Base-by-base conservation (phyloP, 371 early-diverging fungal species). In the Fennellomyces sp. region DNA sequence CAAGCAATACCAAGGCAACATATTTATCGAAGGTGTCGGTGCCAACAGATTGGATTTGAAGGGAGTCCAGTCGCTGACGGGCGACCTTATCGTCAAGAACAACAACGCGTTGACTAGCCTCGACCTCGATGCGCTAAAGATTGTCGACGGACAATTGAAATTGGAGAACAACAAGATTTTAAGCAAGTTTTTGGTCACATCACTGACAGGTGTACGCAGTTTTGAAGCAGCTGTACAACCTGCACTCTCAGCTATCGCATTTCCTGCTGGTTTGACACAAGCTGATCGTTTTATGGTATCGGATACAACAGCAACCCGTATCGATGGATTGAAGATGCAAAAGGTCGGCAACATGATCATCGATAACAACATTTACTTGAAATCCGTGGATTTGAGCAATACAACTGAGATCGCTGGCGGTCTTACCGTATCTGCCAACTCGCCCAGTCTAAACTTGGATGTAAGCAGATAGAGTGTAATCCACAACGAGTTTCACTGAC, bases 331-430 rank as follows among this genome's bases (percentile, higher is more conserved):
- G 19, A 64, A 54, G 2, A 36, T 73, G n/a, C 54, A 53, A 6
- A 72, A 71, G 21, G 68, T 71, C 2, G 55, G 59, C 1, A 69
- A 73, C 23, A 31, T 85, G 3, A 65, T 69, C 4, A 60, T 83
- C 23, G 75, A 76, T 48, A 78, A 80, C 56, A 85, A 85, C 63
- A 70, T 70, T 41, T 74, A 78, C 56, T 52, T 85, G n/a, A 76
- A 72, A 50, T 30, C 56, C 2, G 60, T 85, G 6, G 69, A 67
- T 17, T 66, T 81, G 49, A 68, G 65, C 2, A 59, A 61, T 8
- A 19, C 82, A 25, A 66, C 68, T 10, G 48, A 70, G 0, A 57
- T 82, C 10, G 60, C 55, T 19, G 70, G 73, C 0, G 49, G 39
- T 5, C 41, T 85, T 7, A 61, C 70, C 23, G 52, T 83, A 30